These are phyloP conservation scores for Boehmeria nivea DNA, from an alignment of 306 rosid genomes.

Conservation along the genomic window DNA sequence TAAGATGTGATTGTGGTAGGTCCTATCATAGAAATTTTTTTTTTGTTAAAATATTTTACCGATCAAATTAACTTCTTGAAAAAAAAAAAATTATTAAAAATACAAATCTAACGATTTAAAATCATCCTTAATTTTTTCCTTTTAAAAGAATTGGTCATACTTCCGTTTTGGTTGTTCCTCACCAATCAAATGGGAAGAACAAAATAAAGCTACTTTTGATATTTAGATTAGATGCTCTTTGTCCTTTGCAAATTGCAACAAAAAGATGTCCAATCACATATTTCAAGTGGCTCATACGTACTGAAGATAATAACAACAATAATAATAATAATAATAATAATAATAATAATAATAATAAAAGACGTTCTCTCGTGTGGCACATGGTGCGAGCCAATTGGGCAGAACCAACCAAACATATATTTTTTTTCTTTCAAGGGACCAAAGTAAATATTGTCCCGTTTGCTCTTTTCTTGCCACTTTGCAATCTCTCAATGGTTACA, in stretches of 20 bases:
- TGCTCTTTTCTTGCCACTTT: not conserved
- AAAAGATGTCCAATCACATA: constrained; percentile 1
- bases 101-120: too few relatives aligned
- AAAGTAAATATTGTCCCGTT: constrained; percentile 4
- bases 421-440: not conserved
- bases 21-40: too few relatives aligned
- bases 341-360: too few relatives aligned
- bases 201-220: constrained; percentile 1
- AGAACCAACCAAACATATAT: not conserved
- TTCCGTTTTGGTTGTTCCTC: too few relatives aligned
- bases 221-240: constrained; percentile 11
- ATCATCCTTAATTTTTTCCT: too few relatives aligned
- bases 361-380: not conserved
- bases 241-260: not conserved
- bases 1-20: too few relatives aligned
- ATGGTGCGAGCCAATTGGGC: constrained; percentile 15
- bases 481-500: constrained; percentile 2
- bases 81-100: too few relatives aligned
- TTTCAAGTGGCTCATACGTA: constrained; percentile 4
- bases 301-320: not conserved
- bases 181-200: not conserved
- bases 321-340: too few relatives aligned
- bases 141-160: too few relatives aligned
- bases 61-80: too few relatives aligned
- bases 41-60: too few relatives aligned